phyloP scores from a whole-genome alignment of 257 asterid species.

The Salvia miltiorrhiza region DNA sequence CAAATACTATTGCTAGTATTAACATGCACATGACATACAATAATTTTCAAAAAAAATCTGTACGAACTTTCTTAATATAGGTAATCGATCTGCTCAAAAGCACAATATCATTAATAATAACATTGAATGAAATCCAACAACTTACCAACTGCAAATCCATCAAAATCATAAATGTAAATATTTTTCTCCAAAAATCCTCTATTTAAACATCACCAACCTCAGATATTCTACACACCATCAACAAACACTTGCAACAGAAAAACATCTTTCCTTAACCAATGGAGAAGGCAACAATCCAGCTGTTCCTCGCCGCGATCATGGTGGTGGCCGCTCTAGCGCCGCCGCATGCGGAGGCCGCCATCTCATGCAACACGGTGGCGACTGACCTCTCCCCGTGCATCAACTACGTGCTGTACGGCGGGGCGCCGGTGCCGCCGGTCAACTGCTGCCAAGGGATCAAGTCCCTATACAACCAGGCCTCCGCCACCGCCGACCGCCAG shows the following conservation, averaged over 20 bases:
- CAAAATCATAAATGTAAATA: slow-evolving; percentile 11
- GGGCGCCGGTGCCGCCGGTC: slow-evolving; percentile 21
- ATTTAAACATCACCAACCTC: slow-evolving; percentile 27
- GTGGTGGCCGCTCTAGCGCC: slow-evolving; percentile 26
- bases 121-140: slow-evolving; percentile 29
- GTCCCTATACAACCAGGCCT: slow-evolving; percentile 29
- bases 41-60: neutral
- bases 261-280: too few species aligned
- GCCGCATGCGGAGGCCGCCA: slow-evolving; percentile 33
- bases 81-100: neutral
- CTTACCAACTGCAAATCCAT: slow-evolving; percentile 20
- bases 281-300: slow-evolving; percentile 30
- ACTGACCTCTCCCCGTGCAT: slow-evolving; percentile 37
- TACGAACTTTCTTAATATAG: slow-evolving; percentile 11
- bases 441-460: slow-evolving; percentile 42
- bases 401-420: slow-evolving; percentile 33
- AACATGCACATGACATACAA: neutral
- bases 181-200: slow-evolving; percentile 16
- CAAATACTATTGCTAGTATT: neutral
- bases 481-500: slow-evolving; percentile 42
- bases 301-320: slow-evolving; percentile 20
- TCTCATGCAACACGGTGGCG: slow-evolving; percentile 37
- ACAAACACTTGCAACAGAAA: neutral
- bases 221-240: neutral
- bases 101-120: slow-evolving; percentile 12